phyloP scores from a whole-genome alignment of 129 eudicot species.

The Flaveria bidentis region DNA sequence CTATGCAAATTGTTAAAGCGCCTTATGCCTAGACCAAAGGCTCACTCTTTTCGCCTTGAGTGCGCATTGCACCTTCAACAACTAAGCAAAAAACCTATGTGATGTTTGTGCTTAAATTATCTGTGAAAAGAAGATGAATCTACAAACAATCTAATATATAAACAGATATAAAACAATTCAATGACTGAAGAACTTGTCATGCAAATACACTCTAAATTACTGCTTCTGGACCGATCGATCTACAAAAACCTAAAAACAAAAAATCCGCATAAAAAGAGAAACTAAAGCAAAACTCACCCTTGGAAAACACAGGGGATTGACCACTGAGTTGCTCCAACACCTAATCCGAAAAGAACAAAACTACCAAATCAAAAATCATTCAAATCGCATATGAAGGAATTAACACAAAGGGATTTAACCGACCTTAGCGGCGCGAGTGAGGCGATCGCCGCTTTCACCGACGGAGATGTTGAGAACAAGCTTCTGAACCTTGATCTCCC shows the following conservation, averaged over 20 bases:
- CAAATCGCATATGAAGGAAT: not conserved
- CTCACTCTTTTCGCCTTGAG: too few relatives aligned
- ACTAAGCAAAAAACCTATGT: too few relatives aligned
- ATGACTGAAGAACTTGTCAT: not conserved
- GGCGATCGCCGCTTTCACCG: constrained; percentile 94
- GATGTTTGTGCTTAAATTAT: not conserved
- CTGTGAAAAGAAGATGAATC: not conserved
- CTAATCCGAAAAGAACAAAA: constrained; percentile 15
- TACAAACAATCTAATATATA: not conserved
- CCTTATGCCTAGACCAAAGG: not conserved
- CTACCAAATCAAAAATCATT: not conserved
- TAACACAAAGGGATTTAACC: not conserved
- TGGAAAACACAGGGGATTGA: constrained; percentile 80
- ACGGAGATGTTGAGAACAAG: constrained; percentile 93
- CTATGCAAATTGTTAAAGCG: too few relatives aligned
- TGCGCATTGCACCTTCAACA: too few relatives aligned
- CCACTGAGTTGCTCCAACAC: constrained; percentile 87
- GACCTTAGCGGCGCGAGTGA: constrained; percentile 79
- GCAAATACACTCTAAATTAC: not conserved
- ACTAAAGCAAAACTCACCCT: constrained; percentile 37
- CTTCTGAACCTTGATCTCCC: constrained; percentile 91
- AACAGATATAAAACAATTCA: not conserved
- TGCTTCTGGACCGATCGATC: not conserved
- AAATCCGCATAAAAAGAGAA: not conserved
- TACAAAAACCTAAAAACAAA: not conserved